phyloP scores from a whole-genome alignment of 192 early-diverging fungal genomes.

The Gryganskiella cystojenkinii region DNA sequence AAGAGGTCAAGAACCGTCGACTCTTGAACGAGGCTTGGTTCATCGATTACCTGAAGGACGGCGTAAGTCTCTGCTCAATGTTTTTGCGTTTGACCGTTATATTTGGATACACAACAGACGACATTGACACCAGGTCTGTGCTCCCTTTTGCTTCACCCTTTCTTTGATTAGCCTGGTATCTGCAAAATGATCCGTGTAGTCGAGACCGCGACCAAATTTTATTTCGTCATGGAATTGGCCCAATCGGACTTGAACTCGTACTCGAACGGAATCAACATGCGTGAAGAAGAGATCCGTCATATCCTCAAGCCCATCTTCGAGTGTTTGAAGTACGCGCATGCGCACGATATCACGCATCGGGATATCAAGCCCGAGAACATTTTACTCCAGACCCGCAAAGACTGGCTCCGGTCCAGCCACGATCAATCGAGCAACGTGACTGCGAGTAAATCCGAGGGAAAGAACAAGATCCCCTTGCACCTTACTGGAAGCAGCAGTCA shows the following conservation, averaged over 20 bases:
- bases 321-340: slow-evolving; percentile 50
- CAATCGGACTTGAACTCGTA: slow-evolving; percentile 52
- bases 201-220: slow-evolving; percentile 47
- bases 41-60: slow-evolving; percentile 48
- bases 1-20: slow-evolving; percentile 45
- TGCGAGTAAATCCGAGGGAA: not conserved
- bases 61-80: slow-evolving; percentile 14
- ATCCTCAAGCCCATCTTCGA: slow-evolving; percentile 50
- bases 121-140: not conserved
- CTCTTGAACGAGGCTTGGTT: slow-evolving; percentile 50
- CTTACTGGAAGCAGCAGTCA: not conserved
- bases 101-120: not conserved
- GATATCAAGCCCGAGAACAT: slow-evolving; percentile 56
- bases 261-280: slow-evolving; percentile 50
- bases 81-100: not conserved
- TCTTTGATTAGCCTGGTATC: slow-evolving; percentile 33
- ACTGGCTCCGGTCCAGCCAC: slow-evolving; percentile 21
- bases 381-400: slow-evolving; percentile 29
- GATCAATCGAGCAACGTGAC: not conserved
- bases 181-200: slow-evolving; percentile 45
- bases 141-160: not conserved
- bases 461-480: slow-evolving; percentile 2
- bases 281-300: slow-evolving; percentile 50
- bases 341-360: slow-evolving; percentile 41
- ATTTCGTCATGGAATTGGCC: slow-evolving; percentile 51